phyloP scores from a whole-genome alignment of 495 filamentous ascomycete species.

The Podospora australis region DNA sequence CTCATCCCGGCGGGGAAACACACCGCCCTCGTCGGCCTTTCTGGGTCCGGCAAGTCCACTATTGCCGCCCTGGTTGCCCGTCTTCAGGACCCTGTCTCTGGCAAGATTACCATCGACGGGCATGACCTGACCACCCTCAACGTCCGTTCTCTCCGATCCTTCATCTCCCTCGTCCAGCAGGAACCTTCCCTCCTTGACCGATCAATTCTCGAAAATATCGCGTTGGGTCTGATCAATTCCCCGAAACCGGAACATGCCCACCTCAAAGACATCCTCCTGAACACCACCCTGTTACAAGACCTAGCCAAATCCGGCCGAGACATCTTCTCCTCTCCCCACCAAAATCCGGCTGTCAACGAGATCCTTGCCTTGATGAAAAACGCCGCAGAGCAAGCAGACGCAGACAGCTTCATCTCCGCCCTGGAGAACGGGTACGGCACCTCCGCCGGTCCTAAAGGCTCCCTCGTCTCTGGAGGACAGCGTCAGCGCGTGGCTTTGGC shows the following conservation, averaged over 20 bases:
- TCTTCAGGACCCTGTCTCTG: slow-evolving; percentile 25
- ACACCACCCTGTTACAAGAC: slow-evolving; percentile 7
- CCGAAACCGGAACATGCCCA: slow-evolving; percentile 36
- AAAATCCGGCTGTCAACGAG: slow-evolving; percentile 21
- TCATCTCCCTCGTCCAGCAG: slow-evolving; percentile 60
- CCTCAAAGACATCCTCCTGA: slow-evolving; percentile 18
- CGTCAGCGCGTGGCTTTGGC: slow-evolving; percentile 62
- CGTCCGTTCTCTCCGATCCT: slow-evolving; percentile 47
- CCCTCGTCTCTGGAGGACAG: slow-evolving; percentile 51
- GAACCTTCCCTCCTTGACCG: slow-evolving; percentile 58
- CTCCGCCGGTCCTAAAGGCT: slow-evolving; percentile 40
- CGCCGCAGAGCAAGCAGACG: slow-evolving; percentile 34
- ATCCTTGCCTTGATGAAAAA: slow-evolving; percentile 26
- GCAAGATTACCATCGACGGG: slow-evolving; percentile 36
- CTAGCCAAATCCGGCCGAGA: slow-evolving; percentile 10
- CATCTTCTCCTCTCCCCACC: slow-evolving; percentile 18
- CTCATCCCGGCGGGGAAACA: slow-evolving; percentile 76
- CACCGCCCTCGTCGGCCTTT: slow-evolving; percentile 59
- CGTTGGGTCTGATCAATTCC: slow-evolving; percentile 56
- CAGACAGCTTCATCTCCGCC: slow-evolving; percentile 29
- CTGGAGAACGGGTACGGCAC: slow-evolving; percentile 42
- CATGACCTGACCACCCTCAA: slow-evolving; percentile 51
- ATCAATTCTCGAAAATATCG: slow-evolving; percentile 65
- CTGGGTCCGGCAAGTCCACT: slow-evolving; percentile 70
- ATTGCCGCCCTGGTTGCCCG: slow-evolving; percentile 60